A percentile compares a stretch with the other conserved stretches of the same genome.
Conservation (phyloP, 176 grass and related monocot genomes). For the Tillandsia leiboldiana region DNA sequence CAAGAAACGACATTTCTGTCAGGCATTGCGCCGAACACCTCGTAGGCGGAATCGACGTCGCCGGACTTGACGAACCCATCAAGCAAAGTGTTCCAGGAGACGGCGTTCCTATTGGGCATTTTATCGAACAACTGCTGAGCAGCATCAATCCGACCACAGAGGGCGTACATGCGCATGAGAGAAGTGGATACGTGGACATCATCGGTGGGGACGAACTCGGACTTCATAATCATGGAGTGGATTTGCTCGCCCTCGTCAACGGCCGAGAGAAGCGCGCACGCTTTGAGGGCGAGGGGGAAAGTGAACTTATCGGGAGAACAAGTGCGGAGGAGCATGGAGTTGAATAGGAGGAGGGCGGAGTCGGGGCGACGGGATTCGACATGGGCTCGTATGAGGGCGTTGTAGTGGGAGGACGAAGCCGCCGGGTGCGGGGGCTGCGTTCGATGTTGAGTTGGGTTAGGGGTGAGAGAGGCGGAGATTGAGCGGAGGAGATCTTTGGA, state of each 20-base stretch:
- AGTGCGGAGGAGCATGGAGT: background rate
- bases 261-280: constrained; percentile 29
- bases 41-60: constrained; percentile 28
- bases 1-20: constrained; percentile 36
- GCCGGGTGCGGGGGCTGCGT: background rate
- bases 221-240: constrained; percentile 44
- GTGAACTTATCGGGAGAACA: background rate
- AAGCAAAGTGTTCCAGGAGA: constrained; percentile 45
- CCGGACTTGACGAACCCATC: constrained; percentile 25
- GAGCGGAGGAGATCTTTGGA: background rate
- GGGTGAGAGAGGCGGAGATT: background rate
- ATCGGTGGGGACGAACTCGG: constrained; percentile 5
- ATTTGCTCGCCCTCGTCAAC: constrained; percentile 31
- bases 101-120: constrained; percentile 31
- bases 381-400: background rate
- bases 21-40: constrained; percentile 32
- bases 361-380: background rate
- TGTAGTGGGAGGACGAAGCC: background rate
- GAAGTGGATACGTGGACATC: constrained; percentile 30
- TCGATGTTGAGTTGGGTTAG: background rate
- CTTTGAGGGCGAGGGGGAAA: constrained; percentile 27
- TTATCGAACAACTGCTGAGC: constrained; percentile 38
- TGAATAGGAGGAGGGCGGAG: background rate
- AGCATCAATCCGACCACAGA: constrained; percentile 19
- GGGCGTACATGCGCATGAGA: constrained; percentile 24